These are phyloP conservation scores for Rostrohypoxylon terebratum DNA, from an alignment of 495 filamentous ascomycete species.

Conservation along the genomic window DNA sequence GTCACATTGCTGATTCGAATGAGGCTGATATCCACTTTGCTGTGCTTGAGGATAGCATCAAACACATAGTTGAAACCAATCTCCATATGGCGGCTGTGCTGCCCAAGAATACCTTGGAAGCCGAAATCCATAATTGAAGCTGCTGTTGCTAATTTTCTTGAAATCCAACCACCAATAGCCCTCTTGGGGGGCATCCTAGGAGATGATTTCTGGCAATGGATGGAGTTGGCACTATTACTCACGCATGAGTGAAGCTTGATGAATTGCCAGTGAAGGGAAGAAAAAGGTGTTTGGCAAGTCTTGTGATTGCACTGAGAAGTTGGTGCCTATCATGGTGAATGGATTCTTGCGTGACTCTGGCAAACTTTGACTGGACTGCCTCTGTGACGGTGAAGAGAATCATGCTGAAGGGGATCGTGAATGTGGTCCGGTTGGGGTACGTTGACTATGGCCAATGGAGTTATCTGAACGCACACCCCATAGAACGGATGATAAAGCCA, in stretches of 20 bases:
- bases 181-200: neutral
- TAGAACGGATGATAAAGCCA: neutral
- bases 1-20: constrained; percentile 50
- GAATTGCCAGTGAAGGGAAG: neutral
- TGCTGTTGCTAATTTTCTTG: neutral
- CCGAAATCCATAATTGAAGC: constrained; percentile 2
- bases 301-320: constrained; percentile 1
- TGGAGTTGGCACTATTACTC: constrained; percentile 25
- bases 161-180: no score
- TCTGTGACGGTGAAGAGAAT: neutral
- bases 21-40: constrained; percentile 43
- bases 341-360: neutral
- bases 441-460: neutral
- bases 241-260: constrained; percentile 1
- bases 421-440: neutral
- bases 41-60: constrained; percentile 42
- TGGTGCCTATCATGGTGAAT: neutral
- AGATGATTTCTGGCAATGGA: neutral
- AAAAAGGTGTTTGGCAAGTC: constrained; percentile 7
- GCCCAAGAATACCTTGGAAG: constrained; percentile 19
- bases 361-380: neutral
- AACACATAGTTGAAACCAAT: constrained; percentile 32
- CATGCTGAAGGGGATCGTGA: neutral
- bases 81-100: constrained; percentile 28
- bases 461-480: neutral